These are phyloP conservation scores for Chlamydomonas schloesseri DNA, from an alignment of 139 green algal genomes.

Conservation along the genomic window DNA sequence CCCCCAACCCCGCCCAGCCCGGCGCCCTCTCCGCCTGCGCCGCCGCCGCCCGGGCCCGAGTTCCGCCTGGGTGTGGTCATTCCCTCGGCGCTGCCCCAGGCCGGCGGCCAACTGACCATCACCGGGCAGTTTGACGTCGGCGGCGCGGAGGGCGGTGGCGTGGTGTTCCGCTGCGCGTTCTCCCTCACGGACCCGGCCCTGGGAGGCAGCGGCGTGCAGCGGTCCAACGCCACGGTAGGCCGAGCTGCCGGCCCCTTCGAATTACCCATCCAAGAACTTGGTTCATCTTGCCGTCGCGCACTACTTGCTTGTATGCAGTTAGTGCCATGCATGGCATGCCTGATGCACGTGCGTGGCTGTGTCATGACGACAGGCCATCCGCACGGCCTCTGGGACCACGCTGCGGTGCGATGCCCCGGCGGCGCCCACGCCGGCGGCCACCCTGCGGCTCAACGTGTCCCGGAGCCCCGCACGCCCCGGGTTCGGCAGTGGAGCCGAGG, in stretches of 20 bases:
- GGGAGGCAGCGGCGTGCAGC: neutral
- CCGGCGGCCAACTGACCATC: neutral
- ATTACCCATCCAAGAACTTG: too few species aligned
- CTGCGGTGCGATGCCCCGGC: too few species aligned
- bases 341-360: neutral
- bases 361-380: neutral
- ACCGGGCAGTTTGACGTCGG: neutral
- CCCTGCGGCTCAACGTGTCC: too few species aligned
- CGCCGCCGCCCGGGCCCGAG: neutral
- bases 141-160: neutral
- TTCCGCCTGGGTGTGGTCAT: neutral
- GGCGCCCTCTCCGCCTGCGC: neutral
- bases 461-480: too few species aligned
- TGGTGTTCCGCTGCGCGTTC: neutral
- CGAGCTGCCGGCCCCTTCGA: too few species aligned
- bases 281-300: too few species aligned
- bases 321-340: too few species aligned
- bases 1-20: neutral
- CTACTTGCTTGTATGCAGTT: too few species aligned
- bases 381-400: too few species aligned
- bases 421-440: too few species aligned
- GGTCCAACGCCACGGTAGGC: neutral
- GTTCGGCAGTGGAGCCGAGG: too few species aligned
- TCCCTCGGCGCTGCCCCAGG: neutral
- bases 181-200: neutral